A percentile compares a stretch with the other conserved stretches of the same genome.
These are phyloP conservation scores for Aureobasidium vineae DNA, from an alignment of 2,329 filamentous ascomycete genomes.

Conservation along the genomic window DNA sequence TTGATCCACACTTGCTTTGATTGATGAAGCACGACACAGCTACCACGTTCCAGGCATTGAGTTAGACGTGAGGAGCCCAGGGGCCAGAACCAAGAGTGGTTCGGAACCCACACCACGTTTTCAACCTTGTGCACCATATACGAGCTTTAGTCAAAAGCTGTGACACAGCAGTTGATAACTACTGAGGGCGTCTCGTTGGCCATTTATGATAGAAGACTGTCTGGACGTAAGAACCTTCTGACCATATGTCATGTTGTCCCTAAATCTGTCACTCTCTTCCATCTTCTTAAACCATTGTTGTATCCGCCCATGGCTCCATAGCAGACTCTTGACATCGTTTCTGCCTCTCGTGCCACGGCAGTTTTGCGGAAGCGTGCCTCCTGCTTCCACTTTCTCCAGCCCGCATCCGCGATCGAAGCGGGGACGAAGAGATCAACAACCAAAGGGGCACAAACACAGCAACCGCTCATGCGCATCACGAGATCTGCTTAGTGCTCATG, in stretches of 20 bases:
- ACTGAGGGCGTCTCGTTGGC: background rate
- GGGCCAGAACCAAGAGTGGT: background rate
- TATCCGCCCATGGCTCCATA: background rate
- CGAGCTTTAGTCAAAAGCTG: background rate
- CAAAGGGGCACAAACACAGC: background rate
- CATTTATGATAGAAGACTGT: background rate
- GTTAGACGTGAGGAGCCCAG: background rate
- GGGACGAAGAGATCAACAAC: constrained; percentile 1
- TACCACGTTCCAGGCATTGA: background rate
- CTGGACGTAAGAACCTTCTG: background rate
- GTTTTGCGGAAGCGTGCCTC: background rate
- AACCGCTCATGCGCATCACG: background rate
- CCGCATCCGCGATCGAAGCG: constrained; percentile 11
- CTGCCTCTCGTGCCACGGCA: background rate
- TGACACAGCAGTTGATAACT: background rate
- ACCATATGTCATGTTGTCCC: background rate
- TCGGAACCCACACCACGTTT: background rate
- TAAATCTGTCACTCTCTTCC: background rate
- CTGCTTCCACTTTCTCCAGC: background rate
- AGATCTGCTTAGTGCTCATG: background rate
- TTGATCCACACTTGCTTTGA: background rate
- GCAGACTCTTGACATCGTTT: background rate
- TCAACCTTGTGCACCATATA: background rate
- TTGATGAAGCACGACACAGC: background rate
- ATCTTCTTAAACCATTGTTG: background rate